Conservation (phyloP, 805 yeast genomes). For the Candida coquimbonensis region DNA sequence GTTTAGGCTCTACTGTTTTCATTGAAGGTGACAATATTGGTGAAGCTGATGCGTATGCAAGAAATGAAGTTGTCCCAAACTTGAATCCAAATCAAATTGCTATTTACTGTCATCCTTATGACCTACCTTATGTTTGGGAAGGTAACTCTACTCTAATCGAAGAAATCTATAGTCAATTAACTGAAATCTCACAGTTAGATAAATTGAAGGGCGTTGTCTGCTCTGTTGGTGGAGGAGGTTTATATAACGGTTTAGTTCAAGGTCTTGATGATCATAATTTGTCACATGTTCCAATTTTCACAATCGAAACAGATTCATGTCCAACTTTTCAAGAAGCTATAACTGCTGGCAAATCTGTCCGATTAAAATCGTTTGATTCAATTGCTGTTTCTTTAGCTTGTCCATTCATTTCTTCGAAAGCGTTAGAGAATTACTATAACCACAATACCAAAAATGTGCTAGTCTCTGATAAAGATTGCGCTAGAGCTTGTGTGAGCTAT, state of each 20-base stretch:
- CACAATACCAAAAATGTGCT: constrained; percentile 36
- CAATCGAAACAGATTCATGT: constrained; percentile 57
- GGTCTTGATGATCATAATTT: constrained; percentile 34
- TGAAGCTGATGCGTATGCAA: constrained; percentile 43
- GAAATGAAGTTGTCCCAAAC: constrained; percentile 23
- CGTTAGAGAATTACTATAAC: constrained; percentile 37
- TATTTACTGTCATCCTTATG: constrained; percentile 51
- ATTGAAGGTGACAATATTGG: constrained; percentile 39
- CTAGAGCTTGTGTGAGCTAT: constrained; percentile 43
- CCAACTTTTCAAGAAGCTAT: constrained; percentile 51
- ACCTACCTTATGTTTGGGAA: constrained; percentile 44
- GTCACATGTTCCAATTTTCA: constrained; percentile 34
- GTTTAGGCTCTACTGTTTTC: constrained; percentile 44
- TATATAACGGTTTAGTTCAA: constrained; percentile 43
- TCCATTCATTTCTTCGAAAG: constrained; percentile 43
- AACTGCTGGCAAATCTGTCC: constrained; percentile 36
- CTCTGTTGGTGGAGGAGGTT: constrained; percentile 54
- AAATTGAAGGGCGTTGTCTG: constrained; percentile 41
- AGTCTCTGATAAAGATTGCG: constrained; percentile 50
- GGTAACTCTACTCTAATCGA: constrained; percentile 45
- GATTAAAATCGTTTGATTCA: constrained; percentile 38
- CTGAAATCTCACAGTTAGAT: constrained; percentile 17
- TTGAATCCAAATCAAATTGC: constrained; percentile 24
- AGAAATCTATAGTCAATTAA: constrained; percentile 30
- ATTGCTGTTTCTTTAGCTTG: constrained; percentile 64